Conservation (phyloP, 1,139 yeast species). For the Diutina rugosa region DNA sequence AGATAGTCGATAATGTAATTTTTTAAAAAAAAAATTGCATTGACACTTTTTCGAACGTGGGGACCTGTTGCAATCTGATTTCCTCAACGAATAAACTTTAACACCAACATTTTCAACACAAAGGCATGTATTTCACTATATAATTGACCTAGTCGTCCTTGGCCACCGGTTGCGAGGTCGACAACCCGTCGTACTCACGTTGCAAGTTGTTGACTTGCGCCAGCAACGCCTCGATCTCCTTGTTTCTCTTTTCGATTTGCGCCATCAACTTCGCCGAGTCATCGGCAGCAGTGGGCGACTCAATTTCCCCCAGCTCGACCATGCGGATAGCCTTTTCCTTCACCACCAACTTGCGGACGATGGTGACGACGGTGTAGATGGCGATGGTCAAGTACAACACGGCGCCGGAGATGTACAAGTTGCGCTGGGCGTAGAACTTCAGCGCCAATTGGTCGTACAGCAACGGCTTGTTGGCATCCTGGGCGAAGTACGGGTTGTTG, state of each 20-base stretch:
- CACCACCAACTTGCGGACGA: conserved; percentile 43
- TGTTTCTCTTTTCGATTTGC: conserved; percentile 42
- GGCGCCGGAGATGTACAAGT: conserved; percentile 60
- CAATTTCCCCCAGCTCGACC: conserved; percentile 19
- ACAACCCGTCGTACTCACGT: conserved; percentile 35
- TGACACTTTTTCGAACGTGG: no score
- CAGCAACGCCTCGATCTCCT: conserved; percentile 32
- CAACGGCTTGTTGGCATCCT: conserved; percentile 8
- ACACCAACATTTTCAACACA: not conserved
- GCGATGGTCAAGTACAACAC: conserved; percentile 49
- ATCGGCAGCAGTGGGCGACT: conserved; percentile 15
- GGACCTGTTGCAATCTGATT: no score
- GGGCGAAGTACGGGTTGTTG: conserved; percentile 16
- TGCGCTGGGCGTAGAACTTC: conserved; percentile 59
- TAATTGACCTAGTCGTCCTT: not conserved
- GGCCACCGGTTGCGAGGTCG: conserved; percentile 4
- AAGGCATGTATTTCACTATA: not conserved
- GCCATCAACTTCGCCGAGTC: conserved; percentile 38
- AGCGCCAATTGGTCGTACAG: conserved; percentile 32
- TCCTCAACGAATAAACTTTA: no score
- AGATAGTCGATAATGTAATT: no score
- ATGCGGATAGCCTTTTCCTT: conserved; percentile 22
- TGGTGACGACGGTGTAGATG: conserved; percentile 41
- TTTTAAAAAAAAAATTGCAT: no score
- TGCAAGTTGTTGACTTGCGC: conserved; percentile 44